Conservation (phyloP, 768 basidiomycete species). For the Rhodotorula graminis region DNA sequence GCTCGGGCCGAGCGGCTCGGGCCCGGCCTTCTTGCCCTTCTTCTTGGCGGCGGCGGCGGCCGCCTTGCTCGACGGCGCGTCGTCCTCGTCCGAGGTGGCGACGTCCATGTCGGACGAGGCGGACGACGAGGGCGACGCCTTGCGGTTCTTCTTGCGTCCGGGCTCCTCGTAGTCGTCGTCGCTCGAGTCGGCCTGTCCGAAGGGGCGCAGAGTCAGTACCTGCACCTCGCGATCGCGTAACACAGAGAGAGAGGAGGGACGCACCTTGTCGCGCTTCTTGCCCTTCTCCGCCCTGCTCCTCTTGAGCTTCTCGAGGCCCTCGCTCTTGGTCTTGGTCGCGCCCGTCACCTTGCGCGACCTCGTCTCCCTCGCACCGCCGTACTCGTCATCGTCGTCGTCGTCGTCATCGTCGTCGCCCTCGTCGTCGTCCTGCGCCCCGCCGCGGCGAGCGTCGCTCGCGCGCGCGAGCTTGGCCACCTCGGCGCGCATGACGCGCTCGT, state of each 20-base stretch:
- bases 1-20: conserved; percentile 48
- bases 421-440: conserved; percentile 65
- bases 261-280: conserved; percentile 56
- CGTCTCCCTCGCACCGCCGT: conserved; percentile 50
- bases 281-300: conserved; percentile 81
- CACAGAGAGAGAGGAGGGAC: background rate
- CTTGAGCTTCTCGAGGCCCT: conserved; percentile 59
- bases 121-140: conserved; percentile 50
- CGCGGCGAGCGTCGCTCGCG: conserved; percentile 51
- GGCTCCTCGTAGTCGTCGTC: conserved; percentile 50
- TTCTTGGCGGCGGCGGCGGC: background rate
- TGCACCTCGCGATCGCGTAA: background rate
- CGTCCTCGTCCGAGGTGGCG: conserved; percentile 64
- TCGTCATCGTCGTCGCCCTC: conserved; percentile 59
- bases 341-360: conserved; percentile 55
- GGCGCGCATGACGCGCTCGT: conserved; percentile 65
- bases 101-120: conserved; percentile 67
- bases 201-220: conserved; percentile 2
- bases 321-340: conserved; percentile 36
- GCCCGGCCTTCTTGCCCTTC: conserved; percentile 50
- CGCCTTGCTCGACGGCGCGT: conserved; percentile 51
- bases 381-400: conserved; percentile 71
- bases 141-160: conserved; percentile 44
- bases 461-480: conserved; percentile 66
- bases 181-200: conserved; percentile 31